These are phyloP conservation scores for Picea glauca DNA, from an alignment of 75 land plant species.

Conservation along the genomic window DNA sequence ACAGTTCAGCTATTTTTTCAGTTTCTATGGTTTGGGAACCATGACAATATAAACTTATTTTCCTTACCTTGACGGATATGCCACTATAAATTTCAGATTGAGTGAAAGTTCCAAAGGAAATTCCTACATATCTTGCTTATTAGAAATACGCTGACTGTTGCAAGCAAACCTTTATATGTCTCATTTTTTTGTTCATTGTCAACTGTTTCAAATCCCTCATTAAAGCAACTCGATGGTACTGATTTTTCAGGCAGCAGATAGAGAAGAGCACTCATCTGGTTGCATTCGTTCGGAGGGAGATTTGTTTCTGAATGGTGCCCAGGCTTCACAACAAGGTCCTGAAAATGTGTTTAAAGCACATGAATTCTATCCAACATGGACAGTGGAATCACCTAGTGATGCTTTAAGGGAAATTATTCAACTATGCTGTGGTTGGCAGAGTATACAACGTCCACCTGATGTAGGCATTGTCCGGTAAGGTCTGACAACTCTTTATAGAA, in stretches of 20 bases:
- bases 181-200: neutral
- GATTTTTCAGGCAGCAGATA: constrained; percentile 68
- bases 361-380: constrained; percentile 54
- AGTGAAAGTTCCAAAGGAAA: neutral
- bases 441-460: constrained; percentile 37
- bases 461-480: neutral
- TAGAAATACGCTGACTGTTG: neutral
- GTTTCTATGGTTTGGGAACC: neutral
- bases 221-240: neutral
- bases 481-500: no score
- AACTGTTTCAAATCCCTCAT: neutral
- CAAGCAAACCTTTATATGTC: neutral
- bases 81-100: neutral
- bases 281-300: constrained; percentile 76
- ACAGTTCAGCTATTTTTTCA: neutral
- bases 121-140: neutral
- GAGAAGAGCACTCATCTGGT: constrained; percentile 46
- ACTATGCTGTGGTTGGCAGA: constrained; percentile 72
- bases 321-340: constrained; percentile 17
- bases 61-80: neutral
- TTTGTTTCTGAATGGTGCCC: constrained; percentile 65
- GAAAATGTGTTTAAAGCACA: constrained; percentile 49
- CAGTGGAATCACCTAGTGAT: constrained; percentile 49
- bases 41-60: neutral
- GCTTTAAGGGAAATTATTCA: constrained; percentile 42